phyloP scores from a whole-genome alignment of 148 eudicot genomes.

The Agrostemma githago region DNA sequence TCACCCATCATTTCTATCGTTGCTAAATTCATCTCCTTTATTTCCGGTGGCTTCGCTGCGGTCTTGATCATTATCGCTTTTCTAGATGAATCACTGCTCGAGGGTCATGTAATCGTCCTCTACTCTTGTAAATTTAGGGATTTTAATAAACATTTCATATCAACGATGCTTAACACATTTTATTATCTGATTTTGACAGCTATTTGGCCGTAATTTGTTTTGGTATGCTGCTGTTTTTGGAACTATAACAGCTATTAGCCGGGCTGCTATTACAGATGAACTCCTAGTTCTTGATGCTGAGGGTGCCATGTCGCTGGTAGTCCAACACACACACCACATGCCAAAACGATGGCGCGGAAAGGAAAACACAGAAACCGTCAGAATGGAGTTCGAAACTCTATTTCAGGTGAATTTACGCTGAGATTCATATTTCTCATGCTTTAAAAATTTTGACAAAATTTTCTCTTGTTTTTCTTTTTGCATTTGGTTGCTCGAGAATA shows the following conservation, averaged over 20 bases:
- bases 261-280: conserved; percentile 75
- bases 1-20: conserved; percentile 72
- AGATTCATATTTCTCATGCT: not conserved
- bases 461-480: not conserved
- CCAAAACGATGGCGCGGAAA: conserved; percentile 96
- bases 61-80: conserved; percentile 86
- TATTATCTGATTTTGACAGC: conserved; percentile 40
- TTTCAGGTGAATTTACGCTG: conserved; percentile 57
- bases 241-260: conserved; percentile 79
- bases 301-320: conserved; percentile 72
- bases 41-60: conserved; percentile 93
- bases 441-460: not conserved
- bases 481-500: not conserved
- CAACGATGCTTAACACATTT: not conserved
- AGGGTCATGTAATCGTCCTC: conserved; percentile 87
- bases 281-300: conserved; percentile 84
- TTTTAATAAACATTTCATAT: not conserved
- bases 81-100: conserved; percentile 88
- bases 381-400: conserved; percentile 79
- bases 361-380: conserved; percentile 62
- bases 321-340: conserved; percentile 84
- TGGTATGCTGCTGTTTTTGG: conserved; percentile 99
- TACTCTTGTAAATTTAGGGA: not conserved
- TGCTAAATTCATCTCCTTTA: conserved; percentile 88
- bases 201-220: conserved; percentile 87